Base-by-base conservation (phyloP, 2,329 filamentous ascomycete genomes). In the Phialocephala sp. region DNA sequence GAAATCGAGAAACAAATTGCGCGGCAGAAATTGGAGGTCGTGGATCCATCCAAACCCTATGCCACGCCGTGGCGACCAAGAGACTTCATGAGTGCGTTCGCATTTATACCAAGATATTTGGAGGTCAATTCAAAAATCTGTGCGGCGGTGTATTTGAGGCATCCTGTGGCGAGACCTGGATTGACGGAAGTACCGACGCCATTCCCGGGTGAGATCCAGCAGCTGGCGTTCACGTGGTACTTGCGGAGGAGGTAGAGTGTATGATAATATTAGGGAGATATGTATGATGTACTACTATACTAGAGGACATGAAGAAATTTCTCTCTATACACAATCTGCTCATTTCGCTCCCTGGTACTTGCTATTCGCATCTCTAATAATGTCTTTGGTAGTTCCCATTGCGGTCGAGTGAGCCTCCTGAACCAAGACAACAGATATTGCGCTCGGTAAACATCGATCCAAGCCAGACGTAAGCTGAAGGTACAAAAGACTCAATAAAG, bases 61-160 rank as follows among this genome's bases (percentile, higher is more conserved):
- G 86, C 86, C 4, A 97, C 94, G 1, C 95, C 95, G 14, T 99
- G 95, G 95, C 81, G 85, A 70, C 95, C 95, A 14, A 86, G 93
- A 63, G 85, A 90, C 60, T 98, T 87, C 79, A 96, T 99, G 91
- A 85, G 87, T 60, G 89, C 94, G 0, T 99, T 99, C 79, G 93
- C 94, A 27, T 97, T 97, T 79, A 93, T 99, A 72, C 95, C 95
- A 12, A 84, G 91, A 62, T 99, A 98, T 79, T 87, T 99, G 67
- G 96, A 99, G 81, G 95, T 99, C 73, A 97, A 98, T 83, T 95
- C 97, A 79, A 96, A 94, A 76, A 91, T 98, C 74, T 99, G 95
- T 80, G 90, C 94, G 0, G 95, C 95, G 12, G 93, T 99, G 47
- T 99, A 99, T 78, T 81, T 99, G 68, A 87, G 95, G 65, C 94